Conservation (phyloP, 805 yeast species). For the Kodamaea laetipori region DNA sequence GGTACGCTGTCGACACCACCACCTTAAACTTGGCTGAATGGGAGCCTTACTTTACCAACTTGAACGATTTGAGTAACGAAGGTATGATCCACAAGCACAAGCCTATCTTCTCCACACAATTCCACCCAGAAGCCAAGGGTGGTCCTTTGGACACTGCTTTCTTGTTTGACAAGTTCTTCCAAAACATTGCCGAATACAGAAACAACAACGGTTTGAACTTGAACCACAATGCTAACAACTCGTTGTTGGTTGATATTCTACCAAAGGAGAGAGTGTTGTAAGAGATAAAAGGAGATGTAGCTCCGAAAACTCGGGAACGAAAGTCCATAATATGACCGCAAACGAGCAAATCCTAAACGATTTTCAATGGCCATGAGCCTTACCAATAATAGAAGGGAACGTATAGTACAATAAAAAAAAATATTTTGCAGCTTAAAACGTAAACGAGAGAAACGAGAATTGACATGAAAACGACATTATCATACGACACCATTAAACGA, state of each 20-base stretch:
- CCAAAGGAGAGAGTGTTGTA: constrained; percentile 65
- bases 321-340: too few species aligned
- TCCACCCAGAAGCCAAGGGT: constrained; percentile 99
- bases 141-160: constrained; percentile 95
- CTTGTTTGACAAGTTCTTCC: constrained; percentile 87
- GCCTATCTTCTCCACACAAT: constrained; percentile 96
- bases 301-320: too few species aligned
- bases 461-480: constrained; percentile 2
- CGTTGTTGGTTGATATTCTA: constrained; percentile 59
- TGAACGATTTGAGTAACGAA: constrained; percentile 95
- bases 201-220: constrained; percentile 39
- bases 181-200: constrained; percentile 60
- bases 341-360: too few species aligned
- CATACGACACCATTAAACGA: constrained; percentile 1
- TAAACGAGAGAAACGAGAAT: too few species aligned
- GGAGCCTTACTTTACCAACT: constrained; percentile 82
- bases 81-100: constrained; percentile 88
- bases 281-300: constrained; percentile 11
- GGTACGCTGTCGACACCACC: constrained; percentile 88
- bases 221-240: constrained; percentile 44
- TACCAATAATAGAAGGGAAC: too few species aligned
- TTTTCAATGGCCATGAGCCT: too few species aligned
- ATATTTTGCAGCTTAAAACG: constrained; percentile 8
- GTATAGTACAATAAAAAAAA: too few species aligned
- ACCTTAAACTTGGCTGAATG: constrained; percentile 77